Conservation (phyloP, 108 stramenopile genomes). For the Discostella stelligeroides region DNA sequence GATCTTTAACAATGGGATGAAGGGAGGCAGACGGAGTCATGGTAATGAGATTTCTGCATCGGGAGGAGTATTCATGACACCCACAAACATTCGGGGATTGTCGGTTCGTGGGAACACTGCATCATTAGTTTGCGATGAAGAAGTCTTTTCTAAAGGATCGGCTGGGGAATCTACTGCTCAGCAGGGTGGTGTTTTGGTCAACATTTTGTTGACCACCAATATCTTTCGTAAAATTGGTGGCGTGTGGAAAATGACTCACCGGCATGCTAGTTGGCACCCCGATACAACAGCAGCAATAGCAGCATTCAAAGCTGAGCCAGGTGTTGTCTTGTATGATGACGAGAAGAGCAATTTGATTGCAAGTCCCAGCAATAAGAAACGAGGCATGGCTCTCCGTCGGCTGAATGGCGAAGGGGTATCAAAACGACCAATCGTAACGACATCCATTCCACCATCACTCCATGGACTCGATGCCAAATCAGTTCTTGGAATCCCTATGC, state of each 20-base stretch:
- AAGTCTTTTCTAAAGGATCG: conserved; percentile 68
- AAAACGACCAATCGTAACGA: conserved; percentile 9
- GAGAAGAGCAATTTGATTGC: conserved; percentile 7
- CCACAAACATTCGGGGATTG: conserved; percentile 66
- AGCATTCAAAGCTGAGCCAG: conserved; percentile 53
- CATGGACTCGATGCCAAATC: conserved; percentile 45
- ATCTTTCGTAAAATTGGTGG: conserved; percentile 82
- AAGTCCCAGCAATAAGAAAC: conserved; percentile 6
- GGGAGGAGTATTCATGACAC: conserved; percentile 61
- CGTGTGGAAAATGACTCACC: conserved; percentile 81
- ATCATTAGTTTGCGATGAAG: conserved; percentile 82
- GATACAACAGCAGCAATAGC: conserved; percentile 71
- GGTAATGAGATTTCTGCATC: conserved; percentile 13
- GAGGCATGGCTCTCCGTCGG: conserved; percentile 29
- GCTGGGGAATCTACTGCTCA: conserved; percentile 53
- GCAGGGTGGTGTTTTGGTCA: conserved; percentile 56
- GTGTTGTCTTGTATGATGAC: conserved; percentile 28
- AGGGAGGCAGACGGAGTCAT: conserved; percentile 17
- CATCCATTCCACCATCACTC: conserved; percentile 35
- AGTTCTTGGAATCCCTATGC: conserved; percentile 36
- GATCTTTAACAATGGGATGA: conserved; percentile 67
- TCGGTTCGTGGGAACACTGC: conserved; percentile 79
- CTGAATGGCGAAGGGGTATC: conserved; percentile 37
- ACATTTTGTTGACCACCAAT: conserved; percentile 79
- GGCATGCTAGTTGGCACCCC: conserved; percentile 85